Evolutionary conservation across 78 protist species (phyloP), one percentile per base, ranked within the genome.

Genomic region (Creolimax fragrantissima): DNA sequence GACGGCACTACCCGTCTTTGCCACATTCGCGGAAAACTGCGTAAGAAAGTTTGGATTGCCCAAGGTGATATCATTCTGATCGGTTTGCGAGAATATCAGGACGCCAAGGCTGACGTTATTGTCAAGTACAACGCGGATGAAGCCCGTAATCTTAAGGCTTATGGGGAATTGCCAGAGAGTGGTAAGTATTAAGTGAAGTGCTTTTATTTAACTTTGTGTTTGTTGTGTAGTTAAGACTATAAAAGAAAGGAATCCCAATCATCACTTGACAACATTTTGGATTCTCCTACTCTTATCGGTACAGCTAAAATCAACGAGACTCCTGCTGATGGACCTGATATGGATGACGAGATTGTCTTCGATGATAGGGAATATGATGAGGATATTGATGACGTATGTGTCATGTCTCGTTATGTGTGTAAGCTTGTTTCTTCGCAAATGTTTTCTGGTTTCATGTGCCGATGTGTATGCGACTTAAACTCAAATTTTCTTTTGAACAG

Each of bases 1-100:
- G 99, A 98, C 83, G 99, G 99, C 41, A 81, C 93, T 47, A 96
- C 66, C 32, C 95, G 99, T 3, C 90, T 95, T 32, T 95, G 99
- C 91, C 98, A 97, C 92, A 98, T 99, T 89, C 96, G 99, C 66
- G 99, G 99, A 84, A 96, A 95, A 92, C 32, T 99, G 94, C 93
- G 98, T 43, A 98, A 98, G 95, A 96, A 97, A 91, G 95, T 94
- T 17, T 95, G 97, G 97, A 93, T 97, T 86, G 88, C 81, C 43
- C 45, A 41, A 58, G 98, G 99, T 44, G 99, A 99, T 83, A 96
- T 98, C 86, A 92, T 99, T 36, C 94, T 99, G 39, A 35, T 99
- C 42, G 94, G 97, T 32, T 89, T 98, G 5, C 95, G 99, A 36
- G 99, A 98, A 90, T 99, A 92, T 90, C 98, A 99, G 85, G 99